Base-by-base conservation (phyloP, 176 grass and related monocot species). In the Musa schizocarpa region DNA sequence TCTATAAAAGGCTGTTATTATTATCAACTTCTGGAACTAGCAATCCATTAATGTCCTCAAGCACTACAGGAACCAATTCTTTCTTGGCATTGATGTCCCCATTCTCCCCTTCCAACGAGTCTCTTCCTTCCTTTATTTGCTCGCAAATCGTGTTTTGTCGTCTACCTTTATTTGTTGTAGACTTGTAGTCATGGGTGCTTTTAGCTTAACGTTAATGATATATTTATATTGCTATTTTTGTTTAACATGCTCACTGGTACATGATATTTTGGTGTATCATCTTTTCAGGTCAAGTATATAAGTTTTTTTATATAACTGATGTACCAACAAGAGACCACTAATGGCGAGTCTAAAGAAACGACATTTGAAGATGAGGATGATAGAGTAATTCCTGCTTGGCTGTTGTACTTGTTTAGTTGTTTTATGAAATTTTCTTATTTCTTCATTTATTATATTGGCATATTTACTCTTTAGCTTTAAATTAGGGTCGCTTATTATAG, bases 311-410 rank as follows among this genome's bases (percentile, higher is more conserved):
- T 70, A 24, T 22, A 26, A 66, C 52, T 63, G 52, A 87, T 87
- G 85, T 52, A 87, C 55, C 22, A 20, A 20, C 25, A 79, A 66
- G 80, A 76, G 69, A 82, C 27, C 68, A 54, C 13, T 4, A 25
- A 65, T 27, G 29, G 14, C 22, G 85, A 76, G 72, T 50, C 70
- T 58, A 79, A 70, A 23, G 76, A 76, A 34, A 72, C n/a, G 63
- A 23, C 51, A 52, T 56, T 67, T 66, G 71, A 72, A 59, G 80
- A 77, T 25, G 81, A 87, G 43, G 72, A 83, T 76, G 76, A 82
- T 69, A 29, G 69, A 13, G 80, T 86, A 86, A 22, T 62, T 52
- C 9, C 64, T 50, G 22, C 63, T 53, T 68, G 27, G 14, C 71
- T 69, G 20, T 79, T 77, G 9, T 5, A 64, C 3, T 80, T 26